These are phyloP conservation scores for Cardamine occulta DNA, from an alignment of 345 rosid genomes.

Conservation along the genomic window DNA sequence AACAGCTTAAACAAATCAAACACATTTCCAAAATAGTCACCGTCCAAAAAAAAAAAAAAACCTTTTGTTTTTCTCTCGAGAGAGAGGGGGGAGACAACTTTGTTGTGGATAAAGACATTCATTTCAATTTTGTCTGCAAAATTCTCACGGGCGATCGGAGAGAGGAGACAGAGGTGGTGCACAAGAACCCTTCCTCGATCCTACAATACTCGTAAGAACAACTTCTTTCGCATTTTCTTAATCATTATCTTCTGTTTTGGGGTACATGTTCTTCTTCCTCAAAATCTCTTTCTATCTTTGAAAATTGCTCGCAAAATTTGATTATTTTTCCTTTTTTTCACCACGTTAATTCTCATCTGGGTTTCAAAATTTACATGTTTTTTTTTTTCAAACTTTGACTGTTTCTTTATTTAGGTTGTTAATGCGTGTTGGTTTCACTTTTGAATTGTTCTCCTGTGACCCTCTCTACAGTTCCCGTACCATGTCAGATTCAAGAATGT, in stretches of 20 bases:
- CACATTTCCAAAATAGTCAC: conserved; percentile 41
- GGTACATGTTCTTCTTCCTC: conserved; percentile 30
- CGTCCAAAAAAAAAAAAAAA: conserved; percentile 39
- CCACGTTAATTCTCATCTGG: background rate
- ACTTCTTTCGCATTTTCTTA: background rate
- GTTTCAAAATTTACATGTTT: background rate
- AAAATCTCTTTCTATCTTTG: background rate
- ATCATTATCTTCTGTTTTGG: conserved; percentile 12
- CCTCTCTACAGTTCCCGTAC: conserved; percentile 19
- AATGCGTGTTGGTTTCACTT: conserved; percentile 35
- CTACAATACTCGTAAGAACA: conserved; percentile 33
- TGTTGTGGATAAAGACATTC: conserved; percentile 39
- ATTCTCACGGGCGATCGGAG: conserved; percentile 45
- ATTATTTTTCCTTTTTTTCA: background rate
- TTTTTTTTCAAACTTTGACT: background rate
- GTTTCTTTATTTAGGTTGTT: conserved; percentile 32
- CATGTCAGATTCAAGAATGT: conserved; percentile 32
- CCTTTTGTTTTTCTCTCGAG: background rate
- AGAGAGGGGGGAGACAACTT: too few relatives aligned
- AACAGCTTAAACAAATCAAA: conserved; percentile 38
- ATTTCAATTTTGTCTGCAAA: conserved; percentile 42
- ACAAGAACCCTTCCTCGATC: conserved; percentile 37
- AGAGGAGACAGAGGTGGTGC: conserved; percentile 46
- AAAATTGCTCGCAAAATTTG: background rate
- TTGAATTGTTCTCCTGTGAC: conserved; percentile 32